Conservation (phyloP, 1,284 basidiomycete species). For the Cerrena zonata region DNA sequence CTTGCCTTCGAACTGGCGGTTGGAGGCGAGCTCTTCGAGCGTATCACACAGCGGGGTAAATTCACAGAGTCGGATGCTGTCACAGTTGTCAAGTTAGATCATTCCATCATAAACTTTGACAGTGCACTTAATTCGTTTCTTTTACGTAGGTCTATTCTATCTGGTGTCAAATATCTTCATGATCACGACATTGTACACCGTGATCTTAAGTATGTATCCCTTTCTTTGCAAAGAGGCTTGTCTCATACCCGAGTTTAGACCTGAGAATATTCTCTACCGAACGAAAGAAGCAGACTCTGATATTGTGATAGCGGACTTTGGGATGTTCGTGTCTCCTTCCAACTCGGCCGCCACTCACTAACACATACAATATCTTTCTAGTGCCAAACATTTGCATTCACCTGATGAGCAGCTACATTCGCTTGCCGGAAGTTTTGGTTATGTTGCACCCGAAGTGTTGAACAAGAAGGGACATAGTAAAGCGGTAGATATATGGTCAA, state of each 20-base stretch:
- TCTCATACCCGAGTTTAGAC: constrained; percentile 39
- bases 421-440: constrained; percentile 87
- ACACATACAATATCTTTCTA: too few species aligned
- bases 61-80: constrained; percentile 88
- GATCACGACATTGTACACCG: constrained; percentile 87
- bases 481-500: constrained; percentile 90
- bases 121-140: neutral
- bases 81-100: constrained; percentile 56
- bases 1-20: constrained; percentile 86
- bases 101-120: neutral
- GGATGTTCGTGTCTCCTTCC: constrained; percentile 58
- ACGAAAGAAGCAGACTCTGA: constrained; percentile 68
- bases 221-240: neutral
- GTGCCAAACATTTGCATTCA: constrained; percentile 80
- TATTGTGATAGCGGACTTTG: constrained; percentile 93
- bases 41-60: constrained; percentile 76
- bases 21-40: constrained; percentile 86
- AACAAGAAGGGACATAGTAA: constrained; percentile 81
- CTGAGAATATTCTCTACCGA: constrained; percentile 91
- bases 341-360: neutral
- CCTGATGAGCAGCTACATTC: constrained; percentile 75
- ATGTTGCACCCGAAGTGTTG: constrained; percentile 91
- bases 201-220: constrained; percentile 67
- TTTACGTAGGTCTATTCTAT: constrained; percentile 61
- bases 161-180: constrained; percentile 79